These are phyloP conservation scores for Platanthera guangdongensis DNA, from an alignment of 106 monocot species.

Conservation along the genomic window DNA sequence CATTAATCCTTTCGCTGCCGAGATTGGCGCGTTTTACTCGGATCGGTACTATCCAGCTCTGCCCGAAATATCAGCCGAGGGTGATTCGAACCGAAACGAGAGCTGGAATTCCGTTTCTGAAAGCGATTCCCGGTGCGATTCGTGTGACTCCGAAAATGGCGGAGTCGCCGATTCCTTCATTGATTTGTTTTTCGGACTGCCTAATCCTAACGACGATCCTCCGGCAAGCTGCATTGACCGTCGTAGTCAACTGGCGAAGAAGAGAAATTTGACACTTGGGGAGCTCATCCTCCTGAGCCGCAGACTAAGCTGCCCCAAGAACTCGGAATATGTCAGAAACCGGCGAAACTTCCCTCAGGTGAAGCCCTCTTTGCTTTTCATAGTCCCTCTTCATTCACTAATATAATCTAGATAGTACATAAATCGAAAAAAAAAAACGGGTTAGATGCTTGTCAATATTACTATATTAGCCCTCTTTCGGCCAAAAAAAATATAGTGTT, in stretches of 20 bases:
- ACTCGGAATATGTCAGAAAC: not conserved
- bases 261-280: constrained; percentile 41
- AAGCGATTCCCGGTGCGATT: constrained; percentile 30
- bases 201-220: constrained; percentile 33
- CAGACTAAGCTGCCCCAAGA: constrained; percentile 36
- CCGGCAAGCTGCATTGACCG: constrained; percentile 5
- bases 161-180: constrained; percentile 16
- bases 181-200: constrained; percentile 35
- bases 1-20: not conserved
- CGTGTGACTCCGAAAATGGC: constrained; percentile 16
- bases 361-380: not conserved
- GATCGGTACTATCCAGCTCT: not conserved
- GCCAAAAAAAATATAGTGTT: not conserved
- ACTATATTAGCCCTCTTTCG: not conserved
- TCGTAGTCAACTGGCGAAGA: constrained; percentile 7
- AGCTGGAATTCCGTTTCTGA: constrained; percentile 33
- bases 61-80: constrained; percentile 15
- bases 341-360: constrained; percentile 30
- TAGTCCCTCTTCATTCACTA: not conserved
- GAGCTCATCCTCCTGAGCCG: constrained; percentile 74
- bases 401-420: not conserved
- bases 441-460: too few species aligned
- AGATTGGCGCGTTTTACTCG: not conserved
- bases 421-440: not conserved
- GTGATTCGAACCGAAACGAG: constrained; percentile 22